Evolutionary conservation across 257 asterid genomes (phyloP).

Genomic region (Solanum tacnaense): DNA sequence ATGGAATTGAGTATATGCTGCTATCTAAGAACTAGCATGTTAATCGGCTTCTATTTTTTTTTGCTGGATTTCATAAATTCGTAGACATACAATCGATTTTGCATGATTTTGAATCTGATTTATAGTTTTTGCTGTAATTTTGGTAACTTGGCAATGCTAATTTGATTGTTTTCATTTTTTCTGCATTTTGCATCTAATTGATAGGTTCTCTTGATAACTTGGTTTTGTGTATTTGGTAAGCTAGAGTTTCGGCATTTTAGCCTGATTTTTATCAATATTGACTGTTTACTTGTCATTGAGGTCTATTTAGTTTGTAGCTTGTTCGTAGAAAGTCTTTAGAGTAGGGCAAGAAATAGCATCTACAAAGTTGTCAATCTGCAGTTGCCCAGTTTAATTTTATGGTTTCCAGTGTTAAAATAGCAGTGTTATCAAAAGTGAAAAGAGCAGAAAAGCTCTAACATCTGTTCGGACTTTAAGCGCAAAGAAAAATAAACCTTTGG

Average conservation of each 20-base stretch:
- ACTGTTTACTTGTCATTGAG: not conserved
- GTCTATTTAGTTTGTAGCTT: not conserved
- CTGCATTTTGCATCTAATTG: not conserved
- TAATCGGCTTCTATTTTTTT: no score
- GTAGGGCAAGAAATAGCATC: not conserved
- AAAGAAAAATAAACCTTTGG: not conserved
- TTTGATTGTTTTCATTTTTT: not conserved
- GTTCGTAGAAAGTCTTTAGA: not conserved
- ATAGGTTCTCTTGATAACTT: not conserved
- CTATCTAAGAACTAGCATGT: not conserved
- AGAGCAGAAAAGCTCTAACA: not conserved
- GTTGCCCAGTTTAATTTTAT: not conserved
- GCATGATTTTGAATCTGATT: not conserved
- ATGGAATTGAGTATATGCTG: not conserved
- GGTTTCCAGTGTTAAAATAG: not conserved
- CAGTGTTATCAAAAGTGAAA: not conserved
- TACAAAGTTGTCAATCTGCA: not conserved
- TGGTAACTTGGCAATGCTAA: not conserved
- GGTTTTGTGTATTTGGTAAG: not conserved
- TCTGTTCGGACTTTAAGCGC: not conserved
- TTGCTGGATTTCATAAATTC: not conserved
- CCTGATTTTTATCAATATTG: not conserved
- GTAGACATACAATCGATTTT: not conserved
- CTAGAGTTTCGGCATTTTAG: not conserved
- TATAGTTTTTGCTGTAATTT: not conserved